Conservation (phyloP, 1,284 basidiomycete genomes). For the Neonothopanus nambi region DNA sequence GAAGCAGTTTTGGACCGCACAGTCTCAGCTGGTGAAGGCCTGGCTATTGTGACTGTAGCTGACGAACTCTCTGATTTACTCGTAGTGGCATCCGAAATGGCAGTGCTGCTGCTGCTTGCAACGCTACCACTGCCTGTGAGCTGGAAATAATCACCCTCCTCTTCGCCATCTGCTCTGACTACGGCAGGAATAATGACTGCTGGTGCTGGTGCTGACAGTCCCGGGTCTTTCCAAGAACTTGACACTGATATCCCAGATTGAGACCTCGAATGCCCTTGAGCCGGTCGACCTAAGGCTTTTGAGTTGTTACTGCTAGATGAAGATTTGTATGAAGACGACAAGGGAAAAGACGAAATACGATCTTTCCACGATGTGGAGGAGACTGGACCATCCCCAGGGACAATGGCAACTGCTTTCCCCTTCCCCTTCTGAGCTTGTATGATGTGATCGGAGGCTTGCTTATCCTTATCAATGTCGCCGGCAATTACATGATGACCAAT, state of each 20-base stretch:
- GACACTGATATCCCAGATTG: slow-evolving; percentile 35
- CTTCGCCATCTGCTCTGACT: slow-evolving; percentile 41
- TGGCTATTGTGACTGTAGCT: slow-evolving; percentile 37
- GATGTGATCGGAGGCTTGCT: too few relatives aligned
- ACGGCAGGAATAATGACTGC: slow-evolving; percentile 49
- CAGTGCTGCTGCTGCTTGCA: slow-evolving; percentile 14
- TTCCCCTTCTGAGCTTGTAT: slow-evolving; percentile 25
- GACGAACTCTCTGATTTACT: slow-evolving; percentile 38
- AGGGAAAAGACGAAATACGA: slow-evolving; percentile 32
- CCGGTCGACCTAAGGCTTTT: not conserved
- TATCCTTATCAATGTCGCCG: not conserved
- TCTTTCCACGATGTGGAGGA: slow-evolving; percentile 11
- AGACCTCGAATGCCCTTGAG: slow-evolving; percentile 32
- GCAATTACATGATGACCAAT: not conserved
- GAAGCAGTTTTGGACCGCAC: slow-evolving; percentile 2
- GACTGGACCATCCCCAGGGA: not conserved
- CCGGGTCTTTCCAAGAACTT: slow-evolving; percentile 49
- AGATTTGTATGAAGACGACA: slow-evolving; percentile 39
- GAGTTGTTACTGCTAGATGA: slow-evolving; percentile 16
- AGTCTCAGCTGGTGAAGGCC: slow-evolving; percentile 38
- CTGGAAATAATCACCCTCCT: slow-evolving; percentile 36
- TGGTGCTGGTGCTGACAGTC: slow-evolving; percentile 48
- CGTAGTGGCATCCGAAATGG: slow-evolving; percentile 18
- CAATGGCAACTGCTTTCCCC: slow-evolving; percentile 25
- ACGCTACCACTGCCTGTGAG: slow-evolving; percentile 24